Evolutionary conservation across 768 basidiomycete species (phyloP).

Genomic region (Serendipita sp.): DNA sequence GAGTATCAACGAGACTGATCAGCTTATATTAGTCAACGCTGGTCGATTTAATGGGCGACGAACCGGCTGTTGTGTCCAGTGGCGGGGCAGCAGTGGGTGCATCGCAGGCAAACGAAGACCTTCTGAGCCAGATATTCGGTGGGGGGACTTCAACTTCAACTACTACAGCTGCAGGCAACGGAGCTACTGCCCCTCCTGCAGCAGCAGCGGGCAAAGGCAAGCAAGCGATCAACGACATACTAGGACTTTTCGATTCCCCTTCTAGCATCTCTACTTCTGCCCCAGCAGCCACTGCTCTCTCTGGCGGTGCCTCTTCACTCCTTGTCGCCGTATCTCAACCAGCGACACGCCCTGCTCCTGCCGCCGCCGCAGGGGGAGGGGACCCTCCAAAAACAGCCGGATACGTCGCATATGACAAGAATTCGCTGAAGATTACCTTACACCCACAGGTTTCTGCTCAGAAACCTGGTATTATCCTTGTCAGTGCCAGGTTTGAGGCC

Average conservation of each 20-base stretch:
- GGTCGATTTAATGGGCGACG: constrained; percentile 76
- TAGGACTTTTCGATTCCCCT: constrained; percentile 63
- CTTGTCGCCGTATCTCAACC: constrained; percentile 11
- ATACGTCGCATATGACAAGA: constrained; percentile 85
- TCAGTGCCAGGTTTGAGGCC: constrained; percentile 75
- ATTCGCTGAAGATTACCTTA: constrained; percentile 74
- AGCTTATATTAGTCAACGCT: constrained; percentile 15
- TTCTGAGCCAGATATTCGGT: constrained; percentile 89
- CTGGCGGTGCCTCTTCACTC: constrained; percentile 14
- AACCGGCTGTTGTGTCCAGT: constrained; percentile 27
- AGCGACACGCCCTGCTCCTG: constrained; percentile 5
- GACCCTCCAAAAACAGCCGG: constrained; percentile 36
- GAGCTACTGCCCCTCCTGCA: constrained; percentile 17
- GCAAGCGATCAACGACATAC: constrained; percentile 72
- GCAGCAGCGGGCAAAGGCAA: constrained; percentile 25
- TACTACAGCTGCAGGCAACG: too few relatives aligned
- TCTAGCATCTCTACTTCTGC: constrained; percentile 22
- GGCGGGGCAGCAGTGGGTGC: constrained; percentile 27
- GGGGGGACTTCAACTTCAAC: constrained; percentile 19
- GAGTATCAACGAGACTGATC: background rate
- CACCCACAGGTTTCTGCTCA: constrained; percentile 70
- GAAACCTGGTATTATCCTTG: constrained; percentile 80
- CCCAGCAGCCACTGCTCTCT: constrained; percentile 21
- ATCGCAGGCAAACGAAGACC: constrained; percentile 57
- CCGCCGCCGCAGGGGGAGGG: constrained; percentile 20